Conservation (phyloP, 1,284 basidiomycete genomes). For the Rhodotorula sp. region DNA sequence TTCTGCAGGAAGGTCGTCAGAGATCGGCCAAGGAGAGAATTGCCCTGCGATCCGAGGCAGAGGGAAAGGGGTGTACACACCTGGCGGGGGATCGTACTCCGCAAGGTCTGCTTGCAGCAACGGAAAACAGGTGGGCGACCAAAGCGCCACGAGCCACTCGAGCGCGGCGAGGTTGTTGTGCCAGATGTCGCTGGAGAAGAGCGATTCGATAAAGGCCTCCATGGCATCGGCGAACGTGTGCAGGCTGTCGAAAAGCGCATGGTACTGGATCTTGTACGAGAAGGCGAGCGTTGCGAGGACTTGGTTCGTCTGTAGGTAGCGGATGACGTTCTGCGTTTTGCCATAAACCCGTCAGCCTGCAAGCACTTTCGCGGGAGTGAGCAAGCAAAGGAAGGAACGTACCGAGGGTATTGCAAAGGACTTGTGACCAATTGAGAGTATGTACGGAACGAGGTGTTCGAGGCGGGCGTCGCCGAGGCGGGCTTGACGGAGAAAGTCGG, state of each 20-base stretch:
- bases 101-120: not conserved
- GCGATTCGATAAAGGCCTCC: not conserved
- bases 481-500: not conserved
- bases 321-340: not conserved
- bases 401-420: not conserved
- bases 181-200: not conserved
- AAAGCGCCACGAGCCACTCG: not conserved
- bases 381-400: not conserved
- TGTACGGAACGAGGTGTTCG: not conserved
- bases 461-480: not conserved
- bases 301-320: not conserved
- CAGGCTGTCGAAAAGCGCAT: not conserved
- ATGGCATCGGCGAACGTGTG: not conserved
- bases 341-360: too few species aligned
- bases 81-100: not conserved
- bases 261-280: not conserved
- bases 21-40: too few species aligned
- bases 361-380: too few species aligned
- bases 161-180: not conserved
- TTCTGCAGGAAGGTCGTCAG: too few species aligned
- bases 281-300: not conserved
- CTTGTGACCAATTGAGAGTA: not conserved
- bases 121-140: not conserved
- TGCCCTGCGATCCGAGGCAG: not conserved
- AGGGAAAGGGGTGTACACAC: not conserved